Evolutionary conservation across 2,329 filamentous ascomycete genomes (phyloP).

Genomic region (Colletotrichum trifolii): DNA sequence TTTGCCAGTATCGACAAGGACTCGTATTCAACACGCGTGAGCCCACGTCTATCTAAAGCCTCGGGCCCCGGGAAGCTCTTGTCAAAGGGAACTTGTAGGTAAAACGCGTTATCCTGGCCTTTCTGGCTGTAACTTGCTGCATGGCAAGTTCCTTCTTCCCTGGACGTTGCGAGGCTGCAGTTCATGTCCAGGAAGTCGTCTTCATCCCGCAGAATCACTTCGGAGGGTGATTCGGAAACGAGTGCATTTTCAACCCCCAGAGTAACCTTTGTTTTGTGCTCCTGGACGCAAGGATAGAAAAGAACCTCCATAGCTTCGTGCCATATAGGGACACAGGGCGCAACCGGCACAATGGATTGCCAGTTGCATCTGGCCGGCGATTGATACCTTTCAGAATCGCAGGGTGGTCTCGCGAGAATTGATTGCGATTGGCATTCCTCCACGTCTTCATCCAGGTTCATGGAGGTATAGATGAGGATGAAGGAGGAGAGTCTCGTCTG

Average conservation of each 20-base stretch:
- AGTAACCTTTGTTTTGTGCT: neutral
- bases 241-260: neutral
- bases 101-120: neutral
- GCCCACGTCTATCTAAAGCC: no score
- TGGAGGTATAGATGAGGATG: neutral
- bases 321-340: neutral
- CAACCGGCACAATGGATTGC: neutral
- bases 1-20: neutral
- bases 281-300: constrained; percentile 7
- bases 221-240: neutral
- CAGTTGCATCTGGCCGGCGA: neutral
- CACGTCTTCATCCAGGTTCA: neutral
- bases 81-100: neutral
- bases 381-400: no score
- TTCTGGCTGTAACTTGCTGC: neutral
- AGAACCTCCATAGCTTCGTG: constrained; percentile 10
- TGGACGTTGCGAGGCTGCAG: neutral
- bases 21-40: neutral
- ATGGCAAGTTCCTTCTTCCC: neutral
- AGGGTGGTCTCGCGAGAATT: no score
- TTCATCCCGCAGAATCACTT: neutral
- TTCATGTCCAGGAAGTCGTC: constrained; percentile 1
- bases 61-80: no score
- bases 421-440: no score
- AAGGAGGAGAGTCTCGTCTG: neutral